Evolutionary conservation across 345 rosid genomes (phyloP).

Genomic region (Xanthoceras sorbifolium): DNA sequence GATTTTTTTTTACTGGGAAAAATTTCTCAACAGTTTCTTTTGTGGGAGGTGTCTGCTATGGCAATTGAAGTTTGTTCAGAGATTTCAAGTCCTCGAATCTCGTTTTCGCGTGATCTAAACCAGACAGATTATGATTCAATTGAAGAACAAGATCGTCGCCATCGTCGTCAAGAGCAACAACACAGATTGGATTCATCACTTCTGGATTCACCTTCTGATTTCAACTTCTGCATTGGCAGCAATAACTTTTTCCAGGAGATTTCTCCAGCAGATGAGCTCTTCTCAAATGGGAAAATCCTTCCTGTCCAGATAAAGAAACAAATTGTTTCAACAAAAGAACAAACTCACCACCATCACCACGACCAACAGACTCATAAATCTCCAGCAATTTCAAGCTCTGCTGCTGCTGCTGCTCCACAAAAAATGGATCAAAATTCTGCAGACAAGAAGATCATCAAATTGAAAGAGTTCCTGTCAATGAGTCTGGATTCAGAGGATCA

Average conservation of each 20-base stretch:
- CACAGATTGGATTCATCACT: conserved; percentile 52
- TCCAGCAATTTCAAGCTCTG: background rate
- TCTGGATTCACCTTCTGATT: conserved; percentile 56
- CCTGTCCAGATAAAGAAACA: conserved; percentile 65
- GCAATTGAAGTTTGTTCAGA: conserved; percentile 79
- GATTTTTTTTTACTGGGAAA: conserved; percentile 26
- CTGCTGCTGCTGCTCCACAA: too few species aligned
- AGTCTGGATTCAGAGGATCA: conserved; percentile 41
- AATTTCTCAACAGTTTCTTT: background rate
- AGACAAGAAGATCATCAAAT: conserved; percentile 56
- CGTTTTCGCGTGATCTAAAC: conserved; percentile 72
- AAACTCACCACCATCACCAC: conserved; percentile 19
- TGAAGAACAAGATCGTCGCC: conserved; percentile 19
- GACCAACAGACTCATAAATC: conserved; percentile 29
- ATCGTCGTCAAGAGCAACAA: background rate
- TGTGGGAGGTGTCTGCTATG: conserved; percentile 41
- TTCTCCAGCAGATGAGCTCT: conserved; percentile 85
- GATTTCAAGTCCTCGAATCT: conserved; percentile 70
- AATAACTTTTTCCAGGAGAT: conserved; percentile 48
- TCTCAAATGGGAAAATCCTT: conserved; percentile 81
- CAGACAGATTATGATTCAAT: conserved; percentile 28
- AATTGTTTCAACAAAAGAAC: background rate
- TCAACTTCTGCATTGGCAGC: conserved; percentile 62
- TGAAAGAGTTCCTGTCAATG: conserved; percentile 66
- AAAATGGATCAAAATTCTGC: conserved; percentile 6